Percentiles rank a stretch among this genome's conserved stretches.
Conservation (phyloP, 2,329 filamentous ascomycete species). For the Thermothelomyces thermophilus region DNA sequence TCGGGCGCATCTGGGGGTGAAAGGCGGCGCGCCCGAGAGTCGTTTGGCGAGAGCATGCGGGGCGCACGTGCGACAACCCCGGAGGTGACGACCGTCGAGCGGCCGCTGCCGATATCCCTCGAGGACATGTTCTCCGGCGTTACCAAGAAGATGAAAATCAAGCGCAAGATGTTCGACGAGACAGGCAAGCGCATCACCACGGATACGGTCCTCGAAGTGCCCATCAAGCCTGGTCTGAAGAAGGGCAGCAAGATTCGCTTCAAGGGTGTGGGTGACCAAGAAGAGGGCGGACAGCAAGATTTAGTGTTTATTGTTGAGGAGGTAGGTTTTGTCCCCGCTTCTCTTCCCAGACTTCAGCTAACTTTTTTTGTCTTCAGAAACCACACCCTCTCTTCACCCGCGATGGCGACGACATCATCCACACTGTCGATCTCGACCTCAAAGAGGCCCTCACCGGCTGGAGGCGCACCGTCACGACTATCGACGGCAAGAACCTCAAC, state of each 20-base stretch:
- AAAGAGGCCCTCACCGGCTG: conserved; percentile 95
- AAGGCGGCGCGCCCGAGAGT: conserved; percentile 31
- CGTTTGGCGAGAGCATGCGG: conserved; percentile 32
- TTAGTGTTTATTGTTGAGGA: conserved; percentile 91
- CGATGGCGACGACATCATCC: conserved; percentile 79
- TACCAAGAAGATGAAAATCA: conserved; percentile 97
- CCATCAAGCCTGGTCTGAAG: conserved; percentile 92
- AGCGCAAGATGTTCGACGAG: conserved; percentile 88
- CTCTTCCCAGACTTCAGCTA: conserved; percentile 27
- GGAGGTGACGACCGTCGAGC: conserved; percentile 87
- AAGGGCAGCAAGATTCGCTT: conserved; percentile 99
- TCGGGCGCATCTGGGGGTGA: conserved; percentile 38
- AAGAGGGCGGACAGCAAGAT: conserved; percentile 92
- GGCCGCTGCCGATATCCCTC: conserved; percentile 69
- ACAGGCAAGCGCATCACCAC: conserved; percentile 77
- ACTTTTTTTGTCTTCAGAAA: conserved; percentile 54
- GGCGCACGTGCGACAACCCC: conserved; percentile 54
- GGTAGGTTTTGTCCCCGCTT: conserved; percentile 48
- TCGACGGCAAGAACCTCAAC: conserved; percentile 79
- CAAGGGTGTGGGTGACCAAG: conserved; percentile 93
- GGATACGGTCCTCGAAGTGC: conserved; percentile 87
- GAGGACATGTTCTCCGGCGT: conserved; percentile 84
- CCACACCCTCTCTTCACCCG: conserved; percentile 76
- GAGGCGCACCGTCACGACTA: conserved; percentile 85
- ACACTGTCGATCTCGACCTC: conserved; percentile 72